These are phyloP conservation scores for Psilocybe mexicana DNA, from an alignment of 1,284 basidiomycete genomes.

Conservation along the genomic window DNA sequence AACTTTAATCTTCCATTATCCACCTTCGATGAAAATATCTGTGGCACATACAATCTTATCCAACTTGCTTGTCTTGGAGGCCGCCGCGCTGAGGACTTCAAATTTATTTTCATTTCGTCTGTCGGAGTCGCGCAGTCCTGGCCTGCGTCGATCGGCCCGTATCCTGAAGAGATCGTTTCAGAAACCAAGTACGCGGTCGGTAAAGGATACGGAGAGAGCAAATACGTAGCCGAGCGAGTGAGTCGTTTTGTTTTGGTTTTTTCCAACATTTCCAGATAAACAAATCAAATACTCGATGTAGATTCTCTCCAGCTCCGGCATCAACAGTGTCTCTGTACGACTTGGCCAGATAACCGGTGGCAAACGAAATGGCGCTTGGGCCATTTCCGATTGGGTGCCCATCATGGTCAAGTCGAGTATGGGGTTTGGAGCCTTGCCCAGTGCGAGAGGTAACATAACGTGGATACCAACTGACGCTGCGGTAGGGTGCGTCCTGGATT, in stretches of 20 bases:
- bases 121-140: conserved; percentile 18
- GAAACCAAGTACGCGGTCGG: conserved; percentile 30
- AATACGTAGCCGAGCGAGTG: conserved; percentile 46
- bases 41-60: conserved; percentile 39
- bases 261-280: not conserved
- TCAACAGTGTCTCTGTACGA: conserved; percentile 34
- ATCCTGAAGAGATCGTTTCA: conserved; percentile 20
- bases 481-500: not conserved
- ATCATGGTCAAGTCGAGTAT: conserved; percentile 37
- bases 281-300: conserved; percentile 5
- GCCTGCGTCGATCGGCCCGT: conserved; percentile 21
- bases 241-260: not conserved
- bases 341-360: conserved; percentile 46
- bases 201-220: conserved; percentile 42
- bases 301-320: conserved; percentile 30
- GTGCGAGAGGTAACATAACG: conserved; percentile 25
- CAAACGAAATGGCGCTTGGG: conserved; percentile 42
- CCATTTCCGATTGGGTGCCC: conserved; percentile 45
- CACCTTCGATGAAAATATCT: conserved; percentile 37
- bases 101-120: conserved; percentile 26
- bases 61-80: conserved; percentile 35
- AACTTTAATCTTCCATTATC: conserved; percentile 40
- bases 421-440: conserved; percentile 30
- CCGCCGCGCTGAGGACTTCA: not conserved
- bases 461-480: conserved; percentile 7